Evolutionary conservation across 257 asterid genomes (phyloP).

Genomic region (Plectranthus barbatus): DNA sequence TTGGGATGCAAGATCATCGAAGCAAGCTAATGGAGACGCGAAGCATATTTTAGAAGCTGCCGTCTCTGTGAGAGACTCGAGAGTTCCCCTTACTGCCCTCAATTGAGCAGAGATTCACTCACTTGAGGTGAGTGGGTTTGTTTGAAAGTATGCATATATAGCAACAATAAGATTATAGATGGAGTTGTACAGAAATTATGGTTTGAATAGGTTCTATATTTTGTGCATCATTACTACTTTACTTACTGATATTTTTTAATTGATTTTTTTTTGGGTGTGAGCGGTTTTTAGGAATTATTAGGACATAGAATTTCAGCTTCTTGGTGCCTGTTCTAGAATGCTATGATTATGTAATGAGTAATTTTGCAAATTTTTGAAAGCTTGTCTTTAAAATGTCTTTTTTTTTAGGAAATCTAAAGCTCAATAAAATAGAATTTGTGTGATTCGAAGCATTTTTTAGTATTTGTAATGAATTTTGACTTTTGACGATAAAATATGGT

Average conservation of each 20-base stretch:
- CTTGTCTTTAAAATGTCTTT: too few relatives aligned
- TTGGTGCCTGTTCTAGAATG: constrained; percentile 14
- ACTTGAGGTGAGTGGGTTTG: not conserved
- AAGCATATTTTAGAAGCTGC: constrained; percentile 58
- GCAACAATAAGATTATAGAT: constrained; percentile 6
- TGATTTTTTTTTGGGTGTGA: not conserved
- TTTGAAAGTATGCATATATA: not conserved
- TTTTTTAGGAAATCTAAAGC: too few relatives aligned
- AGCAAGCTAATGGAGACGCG: constrained; percentile 67
- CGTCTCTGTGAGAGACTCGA: constrained; percentile 54
- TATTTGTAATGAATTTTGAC: too few relatives aligned
- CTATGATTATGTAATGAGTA: not conserved
- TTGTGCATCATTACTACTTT: not conserved
- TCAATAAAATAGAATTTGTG: too few relatives aligned
- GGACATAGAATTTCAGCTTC: constrained; percentile 19
- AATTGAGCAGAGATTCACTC: too few relatives aligned
- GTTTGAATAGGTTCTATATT: constrained; percentile 15
- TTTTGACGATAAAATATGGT: too few relatives aligned
- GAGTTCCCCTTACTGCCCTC: constrained; percentile 75
- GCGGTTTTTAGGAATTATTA: not conserved
- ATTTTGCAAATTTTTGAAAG: not conserved
- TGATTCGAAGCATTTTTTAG: too few relatives aligned
- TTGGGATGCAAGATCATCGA: constrained; percentile 69
- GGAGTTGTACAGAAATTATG: constrained; percentile 23
- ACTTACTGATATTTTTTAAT: not conserved